Evolutionary conservation across 2,329 filamentous ascomycete genomes (phyloP).

Genomic region (Elsinoe batatas): DNA sequence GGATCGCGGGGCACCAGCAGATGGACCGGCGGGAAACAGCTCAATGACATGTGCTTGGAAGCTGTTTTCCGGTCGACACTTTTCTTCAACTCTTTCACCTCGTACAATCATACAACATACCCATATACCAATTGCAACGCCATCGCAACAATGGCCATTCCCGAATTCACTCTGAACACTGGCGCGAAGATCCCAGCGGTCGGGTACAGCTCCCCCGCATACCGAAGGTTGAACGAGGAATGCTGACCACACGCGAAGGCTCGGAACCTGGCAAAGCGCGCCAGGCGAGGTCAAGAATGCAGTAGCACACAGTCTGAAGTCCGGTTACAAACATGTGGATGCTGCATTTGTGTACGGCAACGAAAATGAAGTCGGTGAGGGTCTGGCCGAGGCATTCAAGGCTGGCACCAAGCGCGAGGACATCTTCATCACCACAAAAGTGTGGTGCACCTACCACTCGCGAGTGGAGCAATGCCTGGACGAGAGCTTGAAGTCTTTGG

Average conservation of each 20-base stretch:
- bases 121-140: background rate
- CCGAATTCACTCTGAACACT: conserved; percentile 29
- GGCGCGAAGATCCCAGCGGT: conserved; percentile 31
- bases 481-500: conserved; percentile 61
- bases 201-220: conserved; percentile 17
- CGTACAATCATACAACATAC: background rate
- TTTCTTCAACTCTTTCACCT: background rate
- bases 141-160: conserved; percentile 22
- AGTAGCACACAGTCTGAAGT: conserved; percentile 38
- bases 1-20: background rate
- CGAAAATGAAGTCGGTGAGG: conserved; percentile 72
- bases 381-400: conserved; percentile 60
- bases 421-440: conserved; percentile 75
- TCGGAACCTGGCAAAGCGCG: conserved; percentile 31
- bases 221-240: background rate
- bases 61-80: background rate
- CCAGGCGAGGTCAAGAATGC: conserved; percentile 40
- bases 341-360: conserved; percentile 70
- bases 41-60: background rate
- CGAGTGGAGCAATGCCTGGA: conserved; percentile 60
- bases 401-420: conserved; percentile 64
- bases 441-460: conserved; percentile 72
- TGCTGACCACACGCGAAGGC: conserved; percentile 12
- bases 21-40: conserved; percentile 3
- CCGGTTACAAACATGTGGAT: conserved; percentile 51